phyloP scores from a whole-genome alignment of 768 basidiomycete species.

The Fistulinella prunicolor region DNA sequence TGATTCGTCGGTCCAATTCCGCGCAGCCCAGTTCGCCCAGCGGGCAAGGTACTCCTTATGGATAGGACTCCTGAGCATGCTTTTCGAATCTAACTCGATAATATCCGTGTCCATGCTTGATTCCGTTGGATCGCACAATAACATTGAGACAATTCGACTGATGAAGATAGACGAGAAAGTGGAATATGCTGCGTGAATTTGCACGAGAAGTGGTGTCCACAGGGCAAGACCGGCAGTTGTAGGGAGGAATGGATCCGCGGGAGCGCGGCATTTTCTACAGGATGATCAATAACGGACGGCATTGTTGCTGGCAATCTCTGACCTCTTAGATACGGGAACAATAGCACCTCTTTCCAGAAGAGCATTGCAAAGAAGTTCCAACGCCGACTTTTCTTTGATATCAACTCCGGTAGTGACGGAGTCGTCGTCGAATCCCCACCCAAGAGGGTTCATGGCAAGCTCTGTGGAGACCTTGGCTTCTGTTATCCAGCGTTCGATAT shows the following conservation, averaged over 20 bases:
- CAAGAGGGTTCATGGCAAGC: conserved; percentile 42
- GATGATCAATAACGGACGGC: conserved; percentile 1
- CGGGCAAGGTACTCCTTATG: conserved; percentile 61
- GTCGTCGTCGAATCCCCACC: conserved; percentile 40
- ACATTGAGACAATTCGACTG: conserved; percentile 40
- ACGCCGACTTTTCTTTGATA: conserved; percentile 59
- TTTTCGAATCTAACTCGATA: conserved; percentile 18
- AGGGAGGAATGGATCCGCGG: conserved; percentile 45
- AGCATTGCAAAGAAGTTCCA: conserved; percentile 63
- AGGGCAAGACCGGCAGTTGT: conserved; percentile 50
- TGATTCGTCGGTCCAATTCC: conserved; percentile 35
- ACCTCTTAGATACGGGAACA: conserved; percentile 87
- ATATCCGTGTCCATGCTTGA: conserved; percentile 14
- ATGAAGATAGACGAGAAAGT: conserved; percentile 51
- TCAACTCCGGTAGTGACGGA: conserved; percentile 40
- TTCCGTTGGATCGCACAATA: conserved; percentile 22
- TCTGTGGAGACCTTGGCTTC: conserved; percentile 67
- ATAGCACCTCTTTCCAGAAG: conserved; percentile 71
- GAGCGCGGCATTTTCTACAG: conserved; percentile 53
- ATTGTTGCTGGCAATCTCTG: conserved; percentile 16
- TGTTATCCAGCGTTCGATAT: conserved; percentile 75
- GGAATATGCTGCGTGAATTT: conserved; percentile 54
- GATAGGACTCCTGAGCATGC: conserved; percentile 35
- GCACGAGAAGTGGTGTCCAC: conserved; percentile 64
- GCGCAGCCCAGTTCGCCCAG: conserved; percentile 66